Percentiles rank a stretch among this genome's conserved stretches.
These are phyloP conservation scores for Odontarrhena argentea DNA, from an alignment of 345 rosid species.

Conservation along the genomic window DNA sequence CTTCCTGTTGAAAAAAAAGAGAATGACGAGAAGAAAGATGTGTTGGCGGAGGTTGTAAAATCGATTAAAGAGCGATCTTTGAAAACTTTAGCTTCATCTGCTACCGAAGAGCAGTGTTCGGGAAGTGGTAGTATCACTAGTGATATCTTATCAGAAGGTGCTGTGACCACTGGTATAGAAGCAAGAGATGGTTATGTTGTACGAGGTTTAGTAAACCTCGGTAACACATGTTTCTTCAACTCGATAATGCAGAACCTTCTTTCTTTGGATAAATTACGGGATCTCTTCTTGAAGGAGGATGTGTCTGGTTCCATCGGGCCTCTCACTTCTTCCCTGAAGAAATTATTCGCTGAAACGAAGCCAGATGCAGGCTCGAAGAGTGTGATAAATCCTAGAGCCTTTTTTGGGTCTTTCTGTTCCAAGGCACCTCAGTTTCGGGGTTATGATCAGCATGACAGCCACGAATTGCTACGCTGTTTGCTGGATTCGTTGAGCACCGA, in stretches of 20 bases:
- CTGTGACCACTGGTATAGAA: constrained; percentile 43
- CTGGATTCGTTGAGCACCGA: constrained; percentile 85
- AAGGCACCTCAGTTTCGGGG: constrained; percentile 95
- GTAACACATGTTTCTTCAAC: constrained; percentile 96
- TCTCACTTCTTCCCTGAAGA: constrained; percentile 67
- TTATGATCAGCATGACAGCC: constrained; percentile 96
- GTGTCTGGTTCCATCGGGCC: constrained; percentile 49
- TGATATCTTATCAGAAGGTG: constrained; percentile 47
- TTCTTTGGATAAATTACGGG: constrained; percentile 59
- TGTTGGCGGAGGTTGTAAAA: constrained; percentile 57
- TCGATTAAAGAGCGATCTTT: constrained; percentile 56
- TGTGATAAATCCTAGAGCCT: constrained; percentile 70
- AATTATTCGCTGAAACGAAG: constrained; percentile 68
- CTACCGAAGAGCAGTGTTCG: constrained; percentile 62
- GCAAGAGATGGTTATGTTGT: constrained; percentile 57
- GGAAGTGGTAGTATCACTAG: constrained; percentile 61
- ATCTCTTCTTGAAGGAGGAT: constrained; percentile 59
- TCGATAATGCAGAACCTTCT: constrained; percentile 93
- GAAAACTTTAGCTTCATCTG: constrained; percentile 43
- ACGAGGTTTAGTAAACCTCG: constrained; percentile 90
- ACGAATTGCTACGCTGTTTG: constrained; percentile 85
- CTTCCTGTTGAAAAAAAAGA: constrained; percentile 78
- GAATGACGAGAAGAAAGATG: constrained; percentile 58
- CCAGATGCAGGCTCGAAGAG: constrained; percentile 57
- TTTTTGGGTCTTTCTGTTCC: constrained; percentile 66